Evolutionary conservation across 139 green algal species (phyloP).

Genomic region (Picochlorum sp.): DNA sequence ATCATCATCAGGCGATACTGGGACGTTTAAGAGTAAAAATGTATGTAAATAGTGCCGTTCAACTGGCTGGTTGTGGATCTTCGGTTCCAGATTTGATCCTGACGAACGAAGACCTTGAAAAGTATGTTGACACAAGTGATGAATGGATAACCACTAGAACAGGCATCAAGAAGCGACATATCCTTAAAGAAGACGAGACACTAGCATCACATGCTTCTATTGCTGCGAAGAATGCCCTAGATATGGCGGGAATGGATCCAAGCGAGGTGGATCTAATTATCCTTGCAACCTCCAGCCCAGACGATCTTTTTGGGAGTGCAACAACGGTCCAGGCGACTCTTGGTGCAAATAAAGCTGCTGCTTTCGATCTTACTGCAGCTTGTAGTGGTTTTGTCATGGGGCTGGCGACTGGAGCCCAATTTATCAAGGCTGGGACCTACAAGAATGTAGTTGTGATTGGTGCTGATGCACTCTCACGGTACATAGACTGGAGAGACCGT

Average conservation of each 20-base stretch:
- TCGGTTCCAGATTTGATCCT: constrained; percentile 65
- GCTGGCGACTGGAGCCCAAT: constrained; percentile 77
- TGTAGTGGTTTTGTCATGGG: constrained; percentile 96
- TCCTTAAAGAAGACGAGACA: constrained; percentile 62
- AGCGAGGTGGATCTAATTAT: constrained; percentile 87
- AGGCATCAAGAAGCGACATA: constrained; percentile 70
- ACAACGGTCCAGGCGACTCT: constrained; percentile 67
- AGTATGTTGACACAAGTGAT: constrained; percentile 92
- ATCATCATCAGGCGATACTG: too few relatives aligned
- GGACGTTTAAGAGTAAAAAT: too few relatives aligned
- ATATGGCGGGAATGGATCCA: constrained; percentile 71
- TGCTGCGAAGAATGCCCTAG: constrained; percentile 58
- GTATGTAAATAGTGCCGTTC: background rate
- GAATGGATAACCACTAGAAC: constrained; percentile 93
- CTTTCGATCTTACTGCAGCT: constrained; percentile 94
- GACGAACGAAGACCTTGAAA: constrained; percentile 80
- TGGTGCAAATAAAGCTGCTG: constrained; percentile 71
- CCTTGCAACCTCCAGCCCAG: constrained; percentile 84
- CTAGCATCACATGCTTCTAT: constrained; percentile 53
- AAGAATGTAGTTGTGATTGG: constrained; percentile 84
- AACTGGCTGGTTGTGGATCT: constrained; percentile 66
- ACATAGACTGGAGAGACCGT: constrained; percentile 90
- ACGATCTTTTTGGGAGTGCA: constrained; percentile 91
- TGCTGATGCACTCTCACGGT: constrained; percentile 82
- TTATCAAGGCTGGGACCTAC: constrained; percentile 65